These are phyloP conservation scores for Lactarius vividus DNA, from an alignment of 768 basidiomycete genomes.

Conservation along the genomic window DNA sequence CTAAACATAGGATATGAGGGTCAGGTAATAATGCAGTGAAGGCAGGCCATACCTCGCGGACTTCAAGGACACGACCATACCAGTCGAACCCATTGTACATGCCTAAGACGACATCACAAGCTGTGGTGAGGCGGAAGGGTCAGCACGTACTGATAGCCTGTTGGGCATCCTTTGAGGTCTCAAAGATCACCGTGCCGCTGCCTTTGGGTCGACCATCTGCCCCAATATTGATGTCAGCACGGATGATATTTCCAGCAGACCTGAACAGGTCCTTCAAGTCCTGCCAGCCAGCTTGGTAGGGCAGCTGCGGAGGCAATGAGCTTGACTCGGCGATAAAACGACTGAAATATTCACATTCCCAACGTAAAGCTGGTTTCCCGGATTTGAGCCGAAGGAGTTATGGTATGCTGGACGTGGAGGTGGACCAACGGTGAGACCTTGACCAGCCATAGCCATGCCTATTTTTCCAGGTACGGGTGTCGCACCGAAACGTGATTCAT, in stretches of 20 bases:
- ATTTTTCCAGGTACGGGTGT: slow-evolving; percentile 96
- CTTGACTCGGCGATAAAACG: not conserved
- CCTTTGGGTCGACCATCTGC: slow-evolving; percentile 93
- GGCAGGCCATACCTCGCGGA: slow-evolving; percentile 70
- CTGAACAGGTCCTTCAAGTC: slow-evolving; percentile 98
- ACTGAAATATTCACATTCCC: slow-evolving; percentile 63
- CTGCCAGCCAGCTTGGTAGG: slow-evolving; percentile 98
- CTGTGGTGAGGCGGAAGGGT: not conserved
- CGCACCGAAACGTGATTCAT: slow-evolving; percentile 91
- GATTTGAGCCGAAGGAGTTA: slow-evolving; percentile 68
- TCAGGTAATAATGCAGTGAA: not conserved
- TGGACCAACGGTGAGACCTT: slow-evolving; percentile 72
- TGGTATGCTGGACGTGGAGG: slow-evolving; percentile 83
- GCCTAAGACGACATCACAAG: slow-evolving; percentile 43
- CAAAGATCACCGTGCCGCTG: slow-evolving; percentile 96
- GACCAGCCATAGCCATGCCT: slow-evolving; percentile 94
- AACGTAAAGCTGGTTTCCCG: slow-evolving; percentile 91
- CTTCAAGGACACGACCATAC: slow-evolving; percentile 94
- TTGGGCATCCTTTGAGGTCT: slow-evolving; percentile 84
- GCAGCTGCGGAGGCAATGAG: slow-evolving; percentile 52
- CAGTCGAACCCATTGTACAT: slow-evolving; percentile 99
- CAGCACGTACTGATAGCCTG: slow-evolving; percentile 79
- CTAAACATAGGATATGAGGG: slow-evolving; percentile 36
- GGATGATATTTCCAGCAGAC: slow-evolving; percentile 89
- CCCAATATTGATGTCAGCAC: slow-evolving; percentile 94